These are phyloP conservation scores for Populus davidiana DNA, from an alignment of 345 rosid genomes.

Conservation along the genomic window DNA sequence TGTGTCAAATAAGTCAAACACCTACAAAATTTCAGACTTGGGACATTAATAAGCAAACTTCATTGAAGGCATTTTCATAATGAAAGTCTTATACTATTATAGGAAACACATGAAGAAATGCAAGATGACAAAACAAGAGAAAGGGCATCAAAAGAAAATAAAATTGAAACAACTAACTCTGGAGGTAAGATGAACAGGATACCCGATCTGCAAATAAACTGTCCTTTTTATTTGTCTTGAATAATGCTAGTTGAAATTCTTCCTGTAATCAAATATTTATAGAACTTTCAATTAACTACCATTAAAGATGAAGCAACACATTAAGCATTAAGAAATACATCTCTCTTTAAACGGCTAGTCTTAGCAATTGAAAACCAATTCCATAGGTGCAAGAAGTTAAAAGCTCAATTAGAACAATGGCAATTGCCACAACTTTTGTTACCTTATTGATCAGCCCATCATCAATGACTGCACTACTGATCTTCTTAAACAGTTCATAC, in stretches of 20 bases:
- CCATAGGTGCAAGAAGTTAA: not conserved
- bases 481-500: conserved; percentile 31
- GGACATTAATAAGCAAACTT: not conserved
- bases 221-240: conserved; percentile 29
- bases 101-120: not conserved
- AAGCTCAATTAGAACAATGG: not conserved
- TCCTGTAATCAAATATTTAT: conserved; percentile 13
- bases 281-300: not conserved
- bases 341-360: not conserved
- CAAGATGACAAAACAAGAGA: too few species aligned
- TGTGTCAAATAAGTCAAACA: conserved; percentile 33
- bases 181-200: not conserved
- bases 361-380: not conserved
- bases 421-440: not conserved
- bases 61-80: not conserved
- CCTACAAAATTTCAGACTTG: conserved; percentile 3
- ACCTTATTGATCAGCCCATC: conserved; percentile 30
- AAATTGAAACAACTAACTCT: not conserved
- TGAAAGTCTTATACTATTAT: not conserved
- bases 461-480: conserved; percentile 29
- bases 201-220: conserved; percentile 32
- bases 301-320: not conserved
- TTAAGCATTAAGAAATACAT: not conserved
- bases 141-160: not conserved
- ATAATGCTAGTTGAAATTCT: conserved; percentile 29